Evolutionary conservation across 2,329 filamentous ascomycete species (phyloP), one percentile per base, ranked within the genome.

Genomic region (Esteya vermicola): DNA sequence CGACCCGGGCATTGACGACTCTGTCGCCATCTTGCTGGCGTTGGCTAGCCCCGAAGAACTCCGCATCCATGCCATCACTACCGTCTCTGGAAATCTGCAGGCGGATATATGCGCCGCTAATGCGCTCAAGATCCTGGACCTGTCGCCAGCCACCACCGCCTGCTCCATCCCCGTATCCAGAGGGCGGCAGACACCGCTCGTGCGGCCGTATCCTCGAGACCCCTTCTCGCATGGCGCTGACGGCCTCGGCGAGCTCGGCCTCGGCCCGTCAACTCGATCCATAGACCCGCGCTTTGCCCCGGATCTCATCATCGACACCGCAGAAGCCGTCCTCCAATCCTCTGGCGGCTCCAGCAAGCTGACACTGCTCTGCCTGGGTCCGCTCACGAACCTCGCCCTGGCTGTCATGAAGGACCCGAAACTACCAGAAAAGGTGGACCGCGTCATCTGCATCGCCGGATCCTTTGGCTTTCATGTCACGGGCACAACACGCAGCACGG

Each of bases 1-100:
- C 32, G 38, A 39, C 23, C 38, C 38, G 4, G 38, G 38, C 23
- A 39, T 39, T 19, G 38, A 39, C 31, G 38, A 39, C 31, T 39
- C 38, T 6, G 25, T 30, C 14, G 38, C 38, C 16, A 39, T 39
- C 23, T 32, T 39, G 6, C 19, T 27, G 9, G 38, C 38, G 3
- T 32, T 39, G 22, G 30, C 38, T 6, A 33, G 30, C 13, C 38
- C 31, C 14, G n/a, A n/a, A n/a, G n/a, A 13, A 22, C 21, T 39
- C n/a, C 30, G 32, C 22, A 30, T 39, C 32, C 38, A 34, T 22
- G 38, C 38, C 21, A 39, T 39, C 23, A 39, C 38, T 9, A 39
- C 38, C 9, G 38, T 39, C 16, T 39, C 38, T 2, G 38, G 38
- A 9, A 39, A 39, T 18, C 23, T 39, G 31, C 38, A n/a, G 23